These are phyloP conservation scores for Jamesozyma jinghongensis DNA, from an alignment of 805 yeast genomes.

Conservation along the genomic window DNA sequence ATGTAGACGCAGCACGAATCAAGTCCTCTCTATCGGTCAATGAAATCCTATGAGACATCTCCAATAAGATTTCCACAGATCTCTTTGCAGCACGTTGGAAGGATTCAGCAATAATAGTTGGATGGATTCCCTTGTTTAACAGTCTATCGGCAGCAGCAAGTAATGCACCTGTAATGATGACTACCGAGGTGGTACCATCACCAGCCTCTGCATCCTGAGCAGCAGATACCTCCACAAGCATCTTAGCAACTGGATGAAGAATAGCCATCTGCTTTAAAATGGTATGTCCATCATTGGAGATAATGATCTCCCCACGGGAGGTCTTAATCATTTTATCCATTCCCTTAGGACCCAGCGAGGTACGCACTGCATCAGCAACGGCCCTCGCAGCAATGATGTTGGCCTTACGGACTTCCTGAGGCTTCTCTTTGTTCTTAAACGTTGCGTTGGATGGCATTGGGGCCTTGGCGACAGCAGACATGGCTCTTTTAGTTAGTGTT, in stretches of 20 bases:
- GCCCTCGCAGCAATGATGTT: constrained; percentile 90
- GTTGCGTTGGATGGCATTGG: constrained; percentile 64
- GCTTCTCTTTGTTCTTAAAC: constrained; percentile 88
- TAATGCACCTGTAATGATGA: constrained; percentile 87
- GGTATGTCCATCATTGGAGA: constrained; percentile 97
- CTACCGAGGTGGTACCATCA: constrained; percentile 97
- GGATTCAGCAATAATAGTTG: constrained; percentile 87
- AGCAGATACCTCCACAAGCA: constrained; percentile 94
- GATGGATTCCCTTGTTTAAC: constrained; percentile 86
- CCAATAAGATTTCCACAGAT: constrained; percentile 71
- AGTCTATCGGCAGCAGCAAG: constrained; percentile 92
- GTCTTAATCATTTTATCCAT: constrained; percentile 99
- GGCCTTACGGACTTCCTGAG: constrained; percentile 84
- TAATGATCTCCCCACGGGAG: constrained; percentile 81
- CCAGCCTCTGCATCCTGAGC: constrained; percentile 99
- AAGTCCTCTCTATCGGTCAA: constrained; percentile 73
- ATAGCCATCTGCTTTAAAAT: constrained; percentile 96
- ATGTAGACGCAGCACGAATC: constrained; percentile 88
- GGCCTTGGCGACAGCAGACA: constrained; percentile 9
- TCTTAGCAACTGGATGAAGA: constrained; percentile 95
- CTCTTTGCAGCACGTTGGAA: constrained; percentile 83
- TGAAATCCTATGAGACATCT: constrained; percentile 77
- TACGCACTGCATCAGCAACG: constrained; percentile 90
- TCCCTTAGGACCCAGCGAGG: constrained; percentile 96
- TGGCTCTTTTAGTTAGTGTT: background rate